A percentile compares a stretch with the other conserved stretches of the same genome.
Conservation (phyloP, 1,284 basidiomycete species). For the Hortiboletus rubellus region DNA sequence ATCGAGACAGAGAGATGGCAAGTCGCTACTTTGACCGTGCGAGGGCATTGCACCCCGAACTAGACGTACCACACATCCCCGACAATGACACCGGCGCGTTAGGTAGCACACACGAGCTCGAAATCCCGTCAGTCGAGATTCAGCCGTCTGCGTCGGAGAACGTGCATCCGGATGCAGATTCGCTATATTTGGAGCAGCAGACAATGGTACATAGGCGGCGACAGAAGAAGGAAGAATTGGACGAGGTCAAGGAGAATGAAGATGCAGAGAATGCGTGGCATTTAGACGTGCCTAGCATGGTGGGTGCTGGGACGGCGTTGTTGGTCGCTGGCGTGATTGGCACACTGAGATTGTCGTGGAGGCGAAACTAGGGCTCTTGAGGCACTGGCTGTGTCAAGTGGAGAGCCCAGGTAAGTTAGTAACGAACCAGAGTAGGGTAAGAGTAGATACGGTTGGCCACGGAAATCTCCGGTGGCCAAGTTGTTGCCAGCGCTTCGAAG, state of each 20-base stretch:
- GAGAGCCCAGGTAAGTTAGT: no score
- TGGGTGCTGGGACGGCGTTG: constrained; percentile 76
- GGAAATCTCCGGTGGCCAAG: no score
- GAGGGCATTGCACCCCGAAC: constrained; percentile 51
- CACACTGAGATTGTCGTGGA: constrained; percentile 71
- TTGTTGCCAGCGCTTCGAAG: no score
- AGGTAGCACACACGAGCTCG: constrained; percentile 44
- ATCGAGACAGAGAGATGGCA: constrained; percentile 65
- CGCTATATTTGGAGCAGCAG: constrained; percentile 40
- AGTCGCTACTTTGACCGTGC: constrained; percentile 70
- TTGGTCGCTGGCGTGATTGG: constrained; percentile 75
- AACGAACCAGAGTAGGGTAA: no score
- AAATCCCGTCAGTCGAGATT: constrained; percentile 47
- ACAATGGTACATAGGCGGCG: constrained; percentile 43
- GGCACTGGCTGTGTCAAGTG: not conserved
- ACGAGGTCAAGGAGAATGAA: constrained; percentile 45
- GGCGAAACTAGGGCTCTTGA: constrained; percentile 62
- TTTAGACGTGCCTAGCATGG: constrained; percentile 68
- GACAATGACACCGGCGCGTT: constrained; percentile 40
- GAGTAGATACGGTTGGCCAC: no score
- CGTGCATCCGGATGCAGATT: constrained; percentile 31
- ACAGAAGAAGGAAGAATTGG: constrained; percentile 51
- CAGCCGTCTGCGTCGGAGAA: constrained; percentile 39
- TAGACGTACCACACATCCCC: constrained; percentile 68
- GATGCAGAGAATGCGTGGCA: constrained; percentile 74